Percentiles rank a stretch among this genome's conserved stretches.
phyloP scores from a whole-genome alignment of 345 rosid species.

The Eucalyptus pauciflora region DNA sequence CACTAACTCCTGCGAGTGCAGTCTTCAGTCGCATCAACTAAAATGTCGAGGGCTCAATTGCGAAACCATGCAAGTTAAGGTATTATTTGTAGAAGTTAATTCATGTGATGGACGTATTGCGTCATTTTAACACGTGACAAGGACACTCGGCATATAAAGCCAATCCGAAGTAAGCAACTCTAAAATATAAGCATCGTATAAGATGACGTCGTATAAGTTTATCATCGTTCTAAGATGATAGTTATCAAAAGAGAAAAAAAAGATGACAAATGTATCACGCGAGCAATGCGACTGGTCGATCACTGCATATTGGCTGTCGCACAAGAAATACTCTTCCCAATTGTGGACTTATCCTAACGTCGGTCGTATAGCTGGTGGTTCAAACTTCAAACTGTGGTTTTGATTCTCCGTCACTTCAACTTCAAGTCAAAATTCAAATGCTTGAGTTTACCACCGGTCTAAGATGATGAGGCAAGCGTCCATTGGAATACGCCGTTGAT shows the following conservation, averaged over 20 bases:
- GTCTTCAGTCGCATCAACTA: background rate
- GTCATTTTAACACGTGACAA: background rate
- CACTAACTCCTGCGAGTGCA: background rate
- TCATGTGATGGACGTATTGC: background rate
- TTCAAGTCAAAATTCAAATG: background rate
- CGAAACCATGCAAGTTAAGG: background rate
- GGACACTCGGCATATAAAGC: background rate
- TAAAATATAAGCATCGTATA: background rate
- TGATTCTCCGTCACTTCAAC: background rate
- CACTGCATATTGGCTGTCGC: background rate
- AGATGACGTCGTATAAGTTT: no score
- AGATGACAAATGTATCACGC: background rate
- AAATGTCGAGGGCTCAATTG: background rate
- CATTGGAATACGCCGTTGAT: background rate
- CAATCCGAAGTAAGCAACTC: background rate
- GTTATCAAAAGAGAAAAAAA: no score
- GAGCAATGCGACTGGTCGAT: background rate
- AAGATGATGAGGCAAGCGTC: background rate
- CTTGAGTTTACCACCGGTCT: background rate
- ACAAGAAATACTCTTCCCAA: background rate
- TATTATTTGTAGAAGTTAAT: background rate
- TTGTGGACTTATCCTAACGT: background rate
- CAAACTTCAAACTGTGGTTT: background rate
- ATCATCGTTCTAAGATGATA: no score
- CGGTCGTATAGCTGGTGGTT: background rate